Evolutionary conservation across 208 protist genomes (phyloP), one percentile per base, ranked within the genome.

Genomic region (Trypanosoma scelopori): DNA sequence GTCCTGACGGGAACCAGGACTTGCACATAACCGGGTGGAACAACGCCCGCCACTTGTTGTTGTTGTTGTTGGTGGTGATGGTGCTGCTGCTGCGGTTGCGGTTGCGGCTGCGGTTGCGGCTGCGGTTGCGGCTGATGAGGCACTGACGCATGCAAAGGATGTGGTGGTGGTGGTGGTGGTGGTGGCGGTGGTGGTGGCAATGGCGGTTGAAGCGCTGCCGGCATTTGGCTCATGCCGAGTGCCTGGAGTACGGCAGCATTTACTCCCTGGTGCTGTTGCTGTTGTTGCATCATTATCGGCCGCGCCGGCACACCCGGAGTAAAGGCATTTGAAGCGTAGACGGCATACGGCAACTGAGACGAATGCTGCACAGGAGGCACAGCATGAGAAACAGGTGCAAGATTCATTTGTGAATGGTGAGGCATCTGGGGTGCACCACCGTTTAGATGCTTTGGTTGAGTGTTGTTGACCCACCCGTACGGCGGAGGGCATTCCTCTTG

Each of bases 21-120:
- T 23, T 61, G 49, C 7, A 63, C 56, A 56, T 63, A 65, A 41
- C 65, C 65, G 4, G 65, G 55, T 15, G 55, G 65, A 32, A 35
- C 1, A 18, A 15, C 56, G 9, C 42, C 43, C 18, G 71, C 18
- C 43, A 58, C 51, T 12, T 70, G 39, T 51, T 70, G 70, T 48
- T 62, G 69, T 27, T 27, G 50, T 46, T 35, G 49, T 28, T 55
- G 61, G 39, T 30, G 45, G 7, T 22, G 67, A 2, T 45, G 60
- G 46, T 30, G 67, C 60, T 49, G 59, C 22, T 12, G 51, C 9
- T 32, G 46, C 41, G 6, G 28, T 72, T 49, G 30, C 15, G 13
- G 35, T 43, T 66, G 56, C 22, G 9, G 51, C 9, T 32, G 46
- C 41, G 6, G 28, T 72, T 49, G 30, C 15, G 13, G 35, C 27